Conservation (phyloP, 768 basidiomycete genomes). For the Boletus sensibilis region DNA sequence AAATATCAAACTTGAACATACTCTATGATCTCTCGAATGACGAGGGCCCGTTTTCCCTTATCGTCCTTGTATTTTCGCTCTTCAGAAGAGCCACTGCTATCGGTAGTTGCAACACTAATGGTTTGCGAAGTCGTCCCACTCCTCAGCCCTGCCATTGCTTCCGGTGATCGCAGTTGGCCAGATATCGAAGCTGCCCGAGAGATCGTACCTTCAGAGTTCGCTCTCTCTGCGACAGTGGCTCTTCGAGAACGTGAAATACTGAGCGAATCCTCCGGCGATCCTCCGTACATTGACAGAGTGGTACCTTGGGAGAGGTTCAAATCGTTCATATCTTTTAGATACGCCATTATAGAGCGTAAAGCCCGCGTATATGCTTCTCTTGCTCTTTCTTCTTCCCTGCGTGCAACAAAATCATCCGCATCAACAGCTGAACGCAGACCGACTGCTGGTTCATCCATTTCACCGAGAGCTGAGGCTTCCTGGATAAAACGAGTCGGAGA, state of each 20-base stretch:
- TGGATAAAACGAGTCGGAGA: slow-evolving; percentile 62
- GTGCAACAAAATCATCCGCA: slow-evolving; percentile 39
- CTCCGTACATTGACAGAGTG: slow-evolving; percentile 58
- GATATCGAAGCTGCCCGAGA: slow-evolving; percentile 49
- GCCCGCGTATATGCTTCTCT: slow-evolving; percentile 76
- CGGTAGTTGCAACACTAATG: slow-evolving; percentile 68
- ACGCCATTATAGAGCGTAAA: slow-evolving; percentile 90
- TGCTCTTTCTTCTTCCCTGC: slow-evolving; percentile 68
- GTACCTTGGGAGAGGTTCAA: slow-evolving; percentile 65
- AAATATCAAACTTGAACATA: slow-evolving; percentile 40
- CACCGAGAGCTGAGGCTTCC: slow-evolving; percentile 43
- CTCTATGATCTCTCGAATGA: slow-evolving; percentile 91
- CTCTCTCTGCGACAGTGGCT: slow-evolving; percentile 61
- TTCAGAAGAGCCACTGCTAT: slow-evolving; percentile 70
- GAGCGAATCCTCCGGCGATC: slow-evolving; percentile 43
- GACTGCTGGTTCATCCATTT: slow-evolving; percentile 27
- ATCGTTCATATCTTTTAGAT: slow-evolving; percentile 94
- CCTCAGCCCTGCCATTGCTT: slow-evolving; percentile 59
- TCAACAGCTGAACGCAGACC: slow-evolving; percentile 46
- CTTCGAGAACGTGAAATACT: slow-evolving; percentile 52
- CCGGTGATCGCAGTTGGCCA: slow-evolving; percentile 62
- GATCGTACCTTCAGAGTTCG: slow-evolving; percentile 48
- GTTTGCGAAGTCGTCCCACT: slow-evolving; percentile 64
- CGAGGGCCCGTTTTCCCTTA: slow-evolving; percentile 74
- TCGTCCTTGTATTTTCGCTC: slow-evolving; percentile 93